Base-by-base conservation (phyloP, 148 eudicot genomes). In the Amaranthus hypochondriacus region DNA sequence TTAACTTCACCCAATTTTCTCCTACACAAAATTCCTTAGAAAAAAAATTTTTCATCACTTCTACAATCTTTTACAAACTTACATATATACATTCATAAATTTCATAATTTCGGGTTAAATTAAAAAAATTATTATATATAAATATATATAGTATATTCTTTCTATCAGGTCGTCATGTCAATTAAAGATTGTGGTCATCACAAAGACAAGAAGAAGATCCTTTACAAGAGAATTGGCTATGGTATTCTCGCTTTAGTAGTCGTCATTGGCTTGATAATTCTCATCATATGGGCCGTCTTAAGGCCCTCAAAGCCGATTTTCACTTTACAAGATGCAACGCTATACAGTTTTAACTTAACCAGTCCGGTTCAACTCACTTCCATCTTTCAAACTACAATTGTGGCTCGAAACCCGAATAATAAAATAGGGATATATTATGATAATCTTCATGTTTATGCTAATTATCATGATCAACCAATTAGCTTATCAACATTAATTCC, bases 241-340 rank as follows among this genome's bases (percentile, higher is more conserved):
- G 80, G 77, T 51, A 21, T 81, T 0, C 84, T 83, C 46, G 72
- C 79, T 80, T 15, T 76, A 69, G 7, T 68, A 54, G 69, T 83
- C 74, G 42, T 85, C 39, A 2, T 80, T 46, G 77, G 84, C 70
- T 60, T 90, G 43, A 4, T 81, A 6, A 9, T 85, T 72, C 88
- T 90, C 73, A 68, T 90, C 21, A 39, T 73, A 7, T 90, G 90
- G 90, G 84, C 84, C 60, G 75, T 87, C 28, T 80, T 88, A 39
- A 86, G 79, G 62, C 96, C 92, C 60, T 68, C 69, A 3, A 87
- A 85, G 54, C 96, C 96, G 18, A 73, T 43, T 0, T 85, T 90
- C 81, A 48, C 82, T 42, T 84, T 90, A 82, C 89, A 87, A 57
- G 96, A 90, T 77, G 90, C 89, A 73, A 88, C 96, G 73, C 61